A percentile compares a stretch with the other conserved stretches of the same genome.
Conservation (phyloP, 2,329 filamentous ascomycete species). For the Alternaria panax region DNA sequence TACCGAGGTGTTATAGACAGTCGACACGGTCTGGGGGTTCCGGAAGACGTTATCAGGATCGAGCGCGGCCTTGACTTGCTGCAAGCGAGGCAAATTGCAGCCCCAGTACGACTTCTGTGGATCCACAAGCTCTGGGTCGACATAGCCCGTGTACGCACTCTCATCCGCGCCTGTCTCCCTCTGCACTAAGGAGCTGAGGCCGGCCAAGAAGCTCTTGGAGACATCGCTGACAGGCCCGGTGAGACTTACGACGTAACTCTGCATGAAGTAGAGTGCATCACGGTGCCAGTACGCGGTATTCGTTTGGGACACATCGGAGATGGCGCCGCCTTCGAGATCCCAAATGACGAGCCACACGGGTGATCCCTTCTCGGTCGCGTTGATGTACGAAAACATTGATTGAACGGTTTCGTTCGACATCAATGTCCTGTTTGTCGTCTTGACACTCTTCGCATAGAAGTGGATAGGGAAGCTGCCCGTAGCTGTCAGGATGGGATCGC, state of each 20-base stretch:
- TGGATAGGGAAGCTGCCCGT: background rate
- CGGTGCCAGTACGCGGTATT: constrained; percentile 2
- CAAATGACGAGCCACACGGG: constrained; percentile 2
- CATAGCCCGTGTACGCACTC: background rate
- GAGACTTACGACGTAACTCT: background rate
- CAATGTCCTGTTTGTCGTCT: background rate
- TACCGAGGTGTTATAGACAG: background rate
- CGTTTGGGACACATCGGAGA: constrained; percentile 1
- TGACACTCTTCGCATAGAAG: background rate
- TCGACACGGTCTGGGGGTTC: background rate
- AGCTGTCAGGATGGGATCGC: background rate
- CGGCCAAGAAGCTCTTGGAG: constrained; percentile 1
- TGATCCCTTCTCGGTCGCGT: background rate
- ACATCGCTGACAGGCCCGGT: background rate
- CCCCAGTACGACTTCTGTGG: constrained; percentile 5
- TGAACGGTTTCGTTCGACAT: background rate
- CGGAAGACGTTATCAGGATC: constrained; percentile 5
- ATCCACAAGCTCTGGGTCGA: background rate
- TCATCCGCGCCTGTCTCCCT: background rate
- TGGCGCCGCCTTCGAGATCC: constrained; percentile 1
- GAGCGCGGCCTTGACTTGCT: background rate
- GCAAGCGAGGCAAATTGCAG: background rate
- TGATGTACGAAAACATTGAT: constrained; percentile 4
- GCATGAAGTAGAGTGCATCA: constrained; percentile 2
- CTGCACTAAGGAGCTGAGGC: background rate